Evolutionary conservation across 805 yeast species (phyloP).

Genomic region (Pichia insulana): DNA sequence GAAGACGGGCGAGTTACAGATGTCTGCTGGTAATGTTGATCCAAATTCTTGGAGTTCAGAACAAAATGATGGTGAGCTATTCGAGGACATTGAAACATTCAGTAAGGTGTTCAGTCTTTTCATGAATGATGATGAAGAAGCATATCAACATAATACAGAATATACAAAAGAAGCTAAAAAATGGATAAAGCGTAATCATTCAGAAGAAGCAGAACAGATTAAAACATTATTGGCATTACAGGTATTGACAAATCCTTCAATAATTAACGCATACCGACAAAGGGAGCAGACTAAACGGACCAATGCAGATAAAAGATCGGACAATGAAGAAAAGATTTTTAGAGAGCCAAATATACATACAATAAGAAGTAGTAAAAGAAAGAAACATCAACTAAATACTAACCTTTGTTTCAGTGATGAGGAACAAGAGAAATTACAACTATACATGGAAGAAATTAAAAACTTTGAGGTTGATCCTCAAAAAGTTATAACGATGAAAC

Average conservation of each 20-base stretch:
- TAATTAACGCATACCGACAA: conserved; percentile 4
- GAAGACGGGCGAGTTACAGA: conserved; percentile 26
- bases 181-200: conserved; percentile 9
- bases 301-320: neutral
- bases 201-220: conserved; percentile 10
- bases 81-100: conserved; percentile 24
- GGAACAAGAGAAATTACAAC: neutral
- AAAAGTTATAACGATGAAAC: conserved; percentile 19
- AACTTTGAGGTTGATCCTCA: conserved; percentile 17
- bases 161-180: conserved; percentile 3
- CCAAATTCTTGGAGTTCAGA: conserved; percentile 27
- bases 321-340: neutral
- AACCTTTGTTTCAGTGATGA: neutral
- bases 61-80: conserved; percentile 27
- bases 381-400: neutral
- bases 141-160: neutral
- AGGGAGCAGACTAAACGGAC: neutral
- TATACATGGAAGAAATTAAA: conserved; percentile 19
- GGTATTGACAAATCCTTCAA: conserved; percentile 21
- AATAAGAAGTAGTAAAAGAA: neutral
- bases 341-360: neutral
- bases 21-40: conserved; percentile 28
- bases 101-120: conserved; percentile 17
- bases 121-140: neutral
- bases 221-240: conserved; percentile 22